Percentiles rank a stretch among this genome's conserved stretches.
Evolutionary conservation across 176 grass and related monocot genomes (phyloP).

Genomic region (Musa beccarii): DNA sequence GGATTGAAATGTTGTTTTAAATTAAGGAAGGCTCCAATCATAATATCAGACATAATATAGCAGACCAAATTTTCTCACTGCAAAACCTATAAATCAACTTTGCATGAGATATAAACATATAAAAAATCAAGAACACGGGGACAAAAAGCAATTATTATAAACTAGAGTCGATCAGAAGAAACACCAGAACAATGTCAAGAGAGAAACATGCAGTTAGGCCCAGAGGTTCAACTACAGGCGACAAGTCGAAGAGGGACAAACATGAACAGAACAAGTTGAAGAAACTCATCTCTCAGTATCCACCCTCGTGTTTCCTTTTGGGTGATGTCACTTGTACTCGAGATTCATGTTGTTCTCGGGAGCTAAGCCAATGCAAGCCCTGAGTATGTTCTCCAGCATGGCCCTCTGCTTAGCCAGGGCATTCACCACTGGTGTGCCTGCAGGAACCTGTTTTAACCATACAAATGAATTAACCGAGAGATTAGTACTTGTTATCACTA

Average conservation of each 20-base stretch:
- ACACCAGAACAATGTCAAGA: no score
- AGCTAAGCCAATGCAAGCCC: slow-evolving; percentile 79
- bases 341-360: slow-evolving; percentile 96
- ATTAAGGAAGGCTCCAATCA: no score
- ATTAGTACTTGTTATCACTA: no score
- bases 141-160: no score
- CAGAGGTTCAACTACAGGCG: background rate
- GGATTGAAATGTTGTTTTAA: no score
- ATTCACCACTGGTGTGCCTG: slow-evolving; percentile 92
- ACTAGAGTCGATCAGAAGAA: no score
- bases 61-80: no score
- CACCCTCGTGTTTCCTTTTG: background rate
- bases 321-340: slow-evolving; percentile 74
- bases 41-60: no score
- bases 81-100: no score
- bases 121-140: no score
- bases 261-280: background rate
- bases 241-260: background rate
- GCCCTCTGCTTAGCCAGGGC: slow-evolving; percentile 91
- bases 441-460: slow-evolving; percentile 55
- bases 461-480: background rate
- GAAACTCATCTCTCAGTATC: background rate
- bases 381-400: slow-evolving; percentile 98
- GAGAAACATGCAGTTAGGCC: background rate
- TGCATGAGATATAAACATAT: no score